Evolutionary conservation across 495 filamentous ascomycete genomes (phyloP).

Genomic region (Aspergillus sparsus): DNA sequence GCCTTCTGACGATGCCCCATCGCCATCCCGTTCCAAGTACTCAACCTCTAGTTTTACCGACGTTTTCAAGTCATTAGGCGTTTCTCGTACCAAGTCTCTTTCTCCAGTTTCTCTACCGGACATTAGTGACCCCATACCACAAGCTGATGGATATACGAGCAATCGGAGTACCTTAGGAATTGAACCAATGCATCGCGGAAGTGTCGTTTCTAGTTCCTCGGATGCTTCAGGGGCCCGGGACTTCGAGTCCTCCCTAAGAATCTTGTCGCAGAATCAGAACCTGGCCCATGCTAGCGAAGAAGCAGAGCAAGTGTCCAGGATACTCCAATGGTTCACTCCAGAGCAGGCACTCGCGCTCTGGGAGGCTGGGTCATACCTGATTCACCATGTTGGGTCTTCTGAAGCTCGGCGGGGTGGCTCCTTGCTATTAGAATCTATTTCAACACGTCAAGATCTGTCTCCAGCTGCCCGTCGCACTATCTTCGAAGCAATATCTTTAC

Average conservation of each 20-base stretch:
- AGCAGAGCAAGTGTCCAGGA: conserved; percentile 39
- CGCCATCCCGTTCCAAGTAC: conserved; percentile 37
- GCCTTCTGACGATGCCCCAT: conserved; percentile 51
- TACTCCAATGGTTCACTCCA: conserved; percentile 38
- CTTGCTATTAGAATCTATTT: conserved; percentile 40
- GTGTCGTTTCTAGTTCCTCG: conserved; percentile 47
- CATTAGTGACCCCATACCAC: conserved; percentile 36
- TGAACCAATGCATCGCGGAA: conserved; percentile 50
- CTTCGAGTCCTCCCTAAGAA: conserved; percentile 41
- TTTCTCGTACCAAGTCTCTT: conserved; percentile 42
- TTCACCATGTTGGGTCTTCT: conserved; percentile 39
- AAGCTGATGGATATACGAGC: conserved; percentile 35
- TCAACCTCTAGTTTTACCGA: conserved; percentile 46
- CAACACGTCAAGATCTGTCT: conserved; percentile 45
- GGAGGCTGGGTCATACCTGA: conserved; percentile 44
- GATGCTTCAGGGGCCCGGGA: conserved; percentile 45
- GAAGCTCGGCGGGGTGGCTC: conserved; percentile 44
- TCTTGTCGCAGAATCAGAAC: conserved; percentile 39
- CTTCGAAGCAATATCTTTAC: conserved; percentile 42
- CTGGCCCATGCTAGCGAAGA: conserved; percentile 44
- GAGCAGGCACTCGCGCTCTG: conserved; percentile 46
- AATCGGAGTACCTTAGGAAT: conserved; percentile 36
- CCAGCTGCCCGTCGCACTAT: conserved; percentile 36
- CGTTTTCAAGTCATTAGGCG: conserved; percentile 50
- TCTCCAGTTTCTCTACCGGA: conserved; percentile 41